Percentiles rank a stretch among this genome's conserved stretches.
phyloP scores from a whole-genome alignment of 2,329 filamentous ascomycete species.

The Pestalotiopsis sp. region DNA sequence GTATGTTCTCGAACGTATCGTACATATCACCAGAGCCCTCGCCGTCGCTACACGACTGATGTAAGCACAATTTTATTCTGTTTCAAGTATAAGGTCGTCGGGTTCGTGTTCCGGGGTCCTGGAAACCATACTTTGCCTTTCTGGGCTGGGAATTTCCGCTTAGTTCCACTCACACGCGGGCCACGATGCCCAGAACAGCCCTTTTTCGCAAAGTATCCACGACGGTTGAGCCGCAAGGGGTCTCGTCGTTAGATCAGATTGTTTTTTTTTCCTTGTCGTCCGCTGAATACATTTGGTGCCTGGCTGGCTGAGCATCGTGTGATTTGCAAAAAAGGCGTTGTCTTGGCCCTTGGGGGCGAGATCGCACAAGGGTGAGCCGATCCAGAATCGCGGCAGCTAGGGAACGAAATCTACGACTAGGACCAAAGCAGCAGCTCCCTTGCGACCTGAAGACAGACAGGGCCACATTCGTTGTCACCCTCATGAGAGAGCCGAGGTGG shows the following conservation, averaged over 20 bases:
- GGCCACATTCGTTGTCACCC: background rate
- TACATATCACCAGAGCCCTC: background rate
- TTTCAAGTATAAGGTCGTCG: background rate
- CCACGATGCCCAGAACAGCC: background rate
- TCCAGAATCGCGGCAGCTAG: background rate
- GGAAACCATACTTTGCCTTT: background rate
- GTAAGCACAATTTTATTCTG: slow-evolving; percentile 3
- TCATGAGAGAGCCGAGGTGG: background rate
- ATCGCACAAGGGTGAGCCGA: background rate
- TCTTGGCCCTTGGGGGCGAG: background rate
- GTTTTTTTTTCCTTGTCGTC: background rate
- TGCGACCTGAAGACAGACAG: background rate
- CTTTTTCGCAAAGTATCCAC: background rate
- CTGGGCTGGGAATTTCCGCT: slow-evolving; percentile 1
- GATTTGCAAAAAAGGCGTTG: background rate
- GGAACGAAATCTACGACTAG: background rate
- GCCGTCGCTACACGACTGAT: background rate
- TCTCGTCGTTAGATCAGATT: background rate
- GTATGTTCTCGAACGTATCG: background rate
- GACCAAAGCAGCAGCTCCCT: background rate
- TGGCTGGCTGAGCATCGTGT: background rate
- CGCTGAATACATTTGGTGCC: background rate
- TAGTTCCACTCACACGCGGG: background rate
- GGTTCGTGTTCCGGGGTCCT: background rate
- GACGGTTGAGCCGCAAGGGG: background rate